A percentile compares a stretch with the other conserved stretches of the same genome.
Conservation (phyloP, 1,284 basidiomycete genomes). For the Malassezia obtusa region DNA sequence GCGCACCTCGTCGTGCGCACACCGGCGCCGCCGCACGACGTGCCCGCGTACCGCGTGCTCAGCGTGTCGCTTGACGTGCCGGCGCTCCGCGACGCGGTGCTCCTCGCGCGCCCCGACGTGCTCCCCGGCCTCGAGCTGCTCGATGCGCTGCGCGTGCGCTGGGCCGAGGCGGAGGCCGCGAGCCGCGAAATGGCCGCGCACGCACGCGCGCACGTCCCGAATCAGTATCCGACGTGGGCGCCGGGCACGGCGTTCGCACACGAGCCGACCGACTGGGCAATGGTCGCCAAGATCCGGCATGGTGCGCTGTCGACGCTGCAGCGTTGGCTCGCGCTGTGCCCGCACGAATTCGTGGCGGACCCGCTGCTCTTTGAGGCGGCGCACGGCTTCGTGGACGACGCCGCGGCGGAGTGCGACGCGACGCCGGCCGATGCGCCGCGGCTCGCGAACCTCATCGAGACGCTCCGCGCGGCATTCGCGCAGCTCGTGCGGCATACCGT, state of each 20-base stretch:
- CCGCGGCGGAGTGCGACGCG: constrained; percentile 27
- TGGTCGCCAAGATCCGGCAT: constrained; percentile 31
- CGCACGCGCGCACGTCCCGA: constrained; percentile 25
- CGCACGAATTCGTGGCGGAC: constrained; percentile 41
- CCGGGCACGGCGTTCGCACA: constrained; percentile 15
- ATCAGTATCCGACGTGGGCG: constrained; percentile 41
- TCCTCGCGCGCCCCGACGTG: constrained; percentile 34
- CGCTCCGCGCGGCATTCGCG: neutral
- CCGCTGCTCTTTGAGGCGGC: constrained; percentile 29
- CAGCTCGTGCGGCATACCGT: neutral
- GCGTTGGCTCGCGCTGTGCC: constrained; percentile 34
- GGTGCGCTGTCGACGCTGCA: constrained; percentile 30
- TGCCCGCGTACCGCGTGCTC: constrained; percentile 17
- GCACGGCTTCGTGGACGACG: constrained; percentile 22
- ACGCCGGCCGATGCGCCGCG: constrained; percentile 21
- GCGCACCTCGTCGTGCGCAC: constrained; percentile 27
- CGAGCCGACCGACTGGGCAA: constrained; percentile 36
- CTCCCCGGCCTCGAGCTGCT: constrained; percentile 34
- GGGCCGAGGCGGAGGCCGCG: constrained; percentile 34
- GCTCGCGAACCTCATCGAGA: neutral
- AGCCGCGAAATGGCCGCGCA: constrained; percentile 34
- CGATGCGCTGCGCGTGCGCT: constrained; percentile 39
- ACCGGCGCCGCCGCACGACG: constrained; percentile 9
- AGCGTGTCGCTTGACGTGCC: constrained; percentile 32
- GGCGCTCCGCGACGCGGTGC: constrained; percentile 30